Conservation (phyloP, 2,329 filamentous ascomycete species). For the Colletotrichum abscissum region DNA sequence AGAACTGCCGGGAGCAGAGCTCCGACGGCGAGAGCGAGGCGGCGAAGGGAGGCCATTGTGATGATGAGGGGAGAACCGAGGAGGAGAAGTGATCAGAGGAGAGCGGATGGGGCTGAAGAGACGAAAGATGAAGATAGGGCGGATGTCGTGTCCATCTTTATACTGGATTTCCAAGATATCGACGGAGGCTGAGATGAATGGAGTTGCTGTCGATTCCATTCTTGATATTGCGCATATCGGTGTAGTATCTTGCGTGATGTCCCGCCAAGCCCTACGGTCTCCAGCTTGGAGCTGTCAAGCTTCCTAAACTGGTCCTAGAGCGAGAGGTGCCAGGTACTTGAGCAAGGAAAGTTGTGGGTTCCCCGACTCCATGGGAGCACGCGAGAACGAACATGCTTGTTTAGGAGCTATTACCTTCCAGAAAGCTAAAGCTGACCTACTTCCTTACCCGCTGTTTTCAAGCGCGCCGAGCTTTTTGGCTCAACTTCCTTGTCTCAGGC, state of each 20-base stretch:
- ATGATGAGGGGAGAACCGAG: not conserved
- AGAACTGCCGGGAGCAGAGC: constrained; percentile 46
- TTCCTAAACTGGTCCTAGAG: constrained; percentile 28
- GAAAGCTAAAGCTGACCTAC: not conserved
- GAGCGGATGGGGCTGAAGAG: constrained; percentile 21
- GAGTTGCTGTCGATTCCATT: not conserved
- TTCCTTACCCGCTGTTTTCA: not conserved
- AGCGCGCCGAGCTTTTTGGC: not conserved
- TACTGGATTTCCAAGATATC: constrained; percentile 6
- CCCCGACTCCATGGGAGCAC: not conserved
- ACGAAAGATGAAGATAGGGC: not conserved
- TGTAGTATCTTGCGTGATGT: constrained; percentile 34
- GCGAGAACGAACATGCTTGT: not conserved
- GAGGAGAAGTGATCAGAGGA: not conserved
- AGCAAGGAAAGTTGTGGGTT: constrained; percentile 23
- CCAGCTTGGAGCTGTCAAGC: constrained; percentile 27
- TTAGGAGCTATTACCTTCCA: constrained; percentile 2
- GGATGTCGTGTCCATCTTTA: constrained; percentile 12
- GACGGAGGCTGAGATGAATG: not conserved
- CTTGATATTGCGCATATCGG: constrained; percentile 14
- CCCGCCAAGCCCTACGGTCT: constrained; percentile 14
- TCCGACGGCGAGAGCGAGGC: constrained; percentile 44
- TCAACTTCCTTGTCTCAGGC: not conserved
- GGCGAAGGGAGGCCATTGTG: constrained; percentile 44
- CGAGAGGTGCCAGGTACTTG: not conserved